Conservation (phyloP, 345 rosid species). For the Syzygium jambos region DNA sequence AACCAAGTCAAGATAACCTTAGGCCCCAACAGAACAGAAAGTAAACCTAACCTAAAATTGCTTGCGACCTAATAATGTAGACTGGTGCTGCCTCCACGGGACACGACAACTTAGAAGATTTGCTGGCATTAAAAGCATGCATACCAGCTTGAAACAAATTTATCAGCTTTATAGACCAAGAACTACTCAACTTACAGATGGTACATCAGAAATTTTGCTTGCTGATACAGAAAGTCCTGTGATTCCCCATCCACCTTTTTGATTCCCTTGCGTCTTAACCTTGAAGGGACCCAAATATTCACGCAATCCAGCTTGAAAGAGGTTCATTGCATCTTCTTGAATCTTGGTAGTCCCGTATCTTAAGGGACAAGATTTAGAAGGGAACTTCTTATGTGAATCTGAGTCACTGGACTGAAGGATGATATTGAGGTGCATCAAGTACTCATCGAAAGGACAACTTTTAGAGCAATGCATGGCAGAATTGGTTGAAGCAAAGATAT, state of each 20-base stretch:
- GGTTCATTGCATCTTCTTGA: slow-evolving; percentile 76
- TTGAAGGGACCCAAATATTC: slow-evolving; percentile 54
- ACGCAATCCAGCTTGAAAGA: slow-evolving; percentile 83
- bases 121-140: neutral
- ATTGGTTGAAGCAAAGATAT: neutral
- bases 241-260: slow-evolving; percentile 56
- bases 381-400: slow-evolving; percentile 70
- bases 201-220: slow-evolving; percentile 65
- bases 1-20: neutral
- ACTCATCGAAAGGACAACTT: neutral
- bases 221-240: slow-evolving; percentile 88
- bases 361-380: slow-evolving; percentile 87
- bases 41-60: neutral
- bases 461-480: neutral
- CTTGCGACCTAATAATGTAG: neutral
- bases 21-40: neutral
- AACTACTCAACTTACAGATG: slow-evolving; percentile 53
- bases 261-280: slow-evolving; percentile 38
- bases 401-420: slow-evolving; percentile 41
- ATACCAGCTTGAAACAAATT: neutral
- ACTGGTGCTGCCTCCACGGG: neutral
- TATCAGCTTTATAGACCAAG: neutral
- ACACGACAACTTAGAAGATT: neutral
- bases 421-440: neutral
- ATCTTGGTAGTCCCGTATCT: slow-evolving; percentile 77